Conservation (phyloP, 768 basidiomycete species). For the Suillus decipiens region DNA sequence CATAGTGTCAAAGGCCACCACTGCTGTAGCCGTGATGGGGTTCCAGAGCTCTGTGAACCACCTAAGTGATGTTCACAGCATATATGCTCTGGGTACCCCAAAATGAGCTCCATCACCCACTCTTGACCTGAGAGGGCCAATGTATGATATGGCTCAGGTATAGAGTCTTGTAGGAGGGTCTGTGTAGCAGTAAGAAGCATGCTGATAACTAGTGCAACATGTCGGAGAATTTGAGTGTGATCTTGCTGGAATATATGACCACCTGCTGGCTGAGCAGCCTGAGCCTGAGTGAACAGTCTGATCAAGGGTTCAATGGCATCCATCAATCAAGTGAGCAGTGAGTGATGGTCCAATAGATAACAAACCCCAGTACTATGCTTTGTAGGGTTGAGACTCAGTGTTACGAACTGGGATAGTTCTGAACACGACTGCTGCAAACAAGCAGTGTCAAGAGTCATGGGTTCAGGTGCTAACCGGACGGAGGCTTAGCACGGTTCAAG, state of each 20-base stretch:
- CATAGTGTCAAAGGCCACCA: neutral
- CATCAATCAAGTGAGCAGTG: no score
- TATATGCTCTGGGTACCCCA: slow-evolving; percentile 20
- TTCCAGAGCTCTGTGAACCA: no score
- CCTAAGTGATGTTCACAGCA: slow-evolving; percentile 16
- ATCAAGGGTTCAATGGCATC: neutral
- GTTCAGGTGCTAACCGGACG: no score
- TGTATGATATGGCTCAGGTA: slow-evolving; percentile 15
- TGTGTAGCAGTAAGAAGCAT: neutral
- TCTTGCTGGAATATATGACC: no score
- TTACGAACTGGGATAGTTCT: no score
- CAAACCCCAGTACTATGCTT: no score
- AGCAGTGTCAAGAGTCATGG: no score
- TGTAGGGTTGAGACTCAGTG: no score
- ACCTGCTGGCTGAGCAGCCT: neutral
- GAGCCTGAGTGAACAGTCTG: neutral
- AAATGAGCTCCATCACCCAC: slow-evolving; percentile 24
- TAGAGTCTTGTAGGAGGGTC: neutral
- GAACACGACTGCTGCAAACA: no score
- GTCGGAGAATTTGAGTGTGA: neutral
- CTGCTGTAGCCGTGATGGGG: neutral
- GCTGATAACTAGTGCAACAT: neutral
- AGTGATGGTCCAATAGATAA: no score
- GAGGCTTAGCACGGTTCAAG: no score
- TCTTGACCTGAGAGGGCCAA: slow-evolving; percentile 22